These are phyloP conservation scores for Erysimum pusillum DNA, from an alignment of 441 rosid species.

Conservation along the genomic window DNA sequence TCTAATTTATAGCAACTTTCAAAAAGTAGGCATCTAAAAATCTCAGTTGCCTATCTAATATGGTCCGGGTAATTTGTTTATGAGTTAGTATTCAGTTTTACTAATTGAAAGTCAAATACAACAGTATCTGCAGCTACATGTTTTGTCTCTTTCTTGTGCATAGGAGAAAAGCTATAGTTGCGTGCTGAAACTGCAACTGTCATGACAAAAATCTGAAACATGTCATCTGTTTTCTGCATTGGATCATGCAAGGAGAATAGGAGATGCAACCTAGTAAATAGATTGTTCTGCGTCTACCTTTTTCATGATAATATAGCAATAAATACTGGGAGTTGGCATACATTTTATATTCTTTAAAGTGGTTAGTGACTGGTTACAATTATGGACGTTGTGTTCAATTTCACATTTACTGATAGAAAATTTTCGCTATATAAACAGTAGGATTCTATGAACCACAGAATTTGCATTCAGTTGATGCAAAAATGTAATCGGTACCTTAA, in stretches of 20 bases:
- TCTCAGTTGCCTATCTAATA: neutral
- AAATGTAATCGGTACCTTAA: neutral
- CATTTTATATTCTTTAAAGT: neutral
- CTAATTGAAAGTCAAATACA: neutral
- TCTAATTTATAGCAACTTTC: neutral
- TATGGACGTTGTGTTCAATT: neutral
- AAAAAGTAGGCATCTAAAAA: neutral
- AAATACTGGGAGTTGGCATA: neutral
- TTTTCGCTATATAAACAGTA: neutral
- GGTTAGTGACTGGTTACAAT: neutral
- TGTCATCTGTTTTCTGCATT: neutral
- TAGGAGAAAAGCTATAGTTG: neutral
- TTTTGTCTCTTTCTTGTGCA: neutral
- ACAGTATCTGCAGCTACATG: neutral
- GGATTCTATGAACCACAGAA: slow-evolving; percentile 1
- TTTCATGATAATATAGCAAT: neutral
- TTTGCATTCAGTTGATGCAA: neutral
- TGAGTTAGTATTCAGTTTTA: neutral
- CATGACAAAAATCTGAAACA: neutral
- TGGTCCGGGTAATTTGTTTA: neutral
- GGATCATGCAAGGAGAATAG: neutral
- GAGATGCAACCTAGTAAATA: neutral
- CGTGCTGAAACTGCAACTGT: neutral
- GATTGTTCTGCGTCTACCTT: neutral
- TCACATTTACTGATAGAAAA: neutral